Percentiles rank a stretch among this genome's conserved stretches.
Conservation (phyloP, 495 filamentous ascomycete species). For the Podospora pseudoanserina region DNA sequence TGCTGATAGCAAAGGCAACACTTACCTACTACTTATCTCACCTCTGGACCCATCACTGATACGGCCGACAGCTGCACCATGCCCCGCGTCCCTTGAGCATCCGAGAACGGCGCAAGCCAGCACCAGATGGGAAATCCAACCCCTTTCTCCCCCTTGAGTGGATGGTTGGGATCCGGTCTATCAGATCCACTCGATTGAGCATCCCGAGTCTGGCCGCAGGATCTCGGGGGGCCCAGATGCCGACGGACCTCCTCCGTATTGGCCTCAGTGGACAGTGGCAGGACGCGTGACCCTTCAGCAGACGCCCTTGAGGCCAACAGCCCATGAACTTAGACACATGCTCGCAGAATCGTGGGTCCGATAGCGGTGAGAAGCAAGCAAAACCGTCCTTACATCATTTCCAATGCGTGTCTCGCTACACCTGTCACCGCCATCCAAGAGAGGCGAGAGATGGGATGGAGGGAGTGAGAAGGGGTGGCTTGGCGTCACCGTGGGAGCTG, state of each 20-base stretch:
- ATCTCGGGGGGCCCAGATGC: neutral
- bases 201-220: constrained; percentile 4
- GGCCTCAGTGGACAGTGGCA: neutral
- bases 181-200: neutral
- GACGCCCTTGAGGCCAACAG: neutral
- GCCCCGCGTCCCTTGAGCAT: constrained; percentile 1
- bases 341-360: neutral
- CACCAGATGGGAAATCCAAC: neutral
- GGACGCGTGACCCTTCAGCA: neutral
- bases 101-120: constrained; percentile 8
- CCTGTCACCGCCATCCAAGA: neutral
- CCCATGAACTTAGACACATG: neutral
- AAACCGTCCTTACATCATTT: neutral
- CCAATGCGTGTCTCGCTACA: neutral
- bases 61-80: neutral
- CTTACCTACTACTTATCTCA: constrained; percentile 1
- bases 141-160: neutral
- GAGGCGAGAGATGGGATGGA: neutral
- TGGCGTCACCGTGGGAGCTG: neutral
- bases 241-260: too few species aligned
- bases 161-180: neutral
- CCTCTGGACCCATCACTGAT: neutral
- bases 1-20: neutral
- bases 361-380: neutral
- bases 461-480: neutral